Base-by-base conservation (phyloP, 1,284 basidiomycete species). In the Ceratobasidium sp. region DNA sequence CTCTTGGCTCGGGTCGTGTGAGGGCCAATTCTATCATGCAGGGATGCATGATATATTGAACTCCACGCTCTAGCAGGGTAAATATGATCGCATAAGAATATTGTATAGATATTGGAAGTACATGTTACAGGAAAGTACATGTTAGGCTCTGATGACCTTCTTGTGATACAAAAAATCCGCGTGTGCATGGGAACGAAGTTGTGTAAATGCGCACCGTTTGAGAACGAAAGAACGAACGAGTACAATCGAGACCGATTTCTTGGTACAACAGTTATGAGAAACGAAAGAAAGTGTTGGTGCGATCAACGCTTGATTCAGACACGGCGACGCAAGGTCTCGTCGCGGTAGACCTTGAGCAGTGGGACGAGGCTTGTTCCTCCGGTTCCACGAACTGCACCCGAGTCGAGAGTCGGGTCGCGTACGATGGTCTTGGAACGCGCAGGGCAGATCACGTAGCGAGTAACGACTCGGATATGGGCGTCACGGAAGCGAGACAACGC, bases 401-500 rank as follows among this genome's bases (percentile, higher is more conserved):
- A 71, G 15, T 53, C 42, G 20, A 47, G 54, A 25, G 43, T 22
- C 32, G 47, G 67, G 55, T 75, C 73, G 38, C 70, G 72, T 53
- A 56, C 70, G 10, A 72, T 53, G 15, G 72, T 65, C 25, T 67
- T 68, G 71, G 34, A 69, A 45, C 69, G 74, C 68, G 73, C 73
- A 22, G 80, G 80, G 69, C 78, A 77, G 7, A 81, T 77, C 70
- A 82, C 82, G 74, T 83, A 83, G 56, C 80, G 75, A 29, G 80
- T 79, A 31, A 82, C 83, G 32, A 84, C 79, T 54, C 80, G 76
- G 80, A 84, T 83, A 75, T 84, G 84, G 72, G 81, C 88, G 75
- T 96, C 92, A 54, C 95, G 84, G 77, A 98, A 90, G 54, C 83
- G 79, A 78, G 93, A 93, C 68, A 98, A 82, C 3, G 92, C 85